Conservation (phyloP, 169 alveolate genomes). For the Plasmodium relictum region DNA sequence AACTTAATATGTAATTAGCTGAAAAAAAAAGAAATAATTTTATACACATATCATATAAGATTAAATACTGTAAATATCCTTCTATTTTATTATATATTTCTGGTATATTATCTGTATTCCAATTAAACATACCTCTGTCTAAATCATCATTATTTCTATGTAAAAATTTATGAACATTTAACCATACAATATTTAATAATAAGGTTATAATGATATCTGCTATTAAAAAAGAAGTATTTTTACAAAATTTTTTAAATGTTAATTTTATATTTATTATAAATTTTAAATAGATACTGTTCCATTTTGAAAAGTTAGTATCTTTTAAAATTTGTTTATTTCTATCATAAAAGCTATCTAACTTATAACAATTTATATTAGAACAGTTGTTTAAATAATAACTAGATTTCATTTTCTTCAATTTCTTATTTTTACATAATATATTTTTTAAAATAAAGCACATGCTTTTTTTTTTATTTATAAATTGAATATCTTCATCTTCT, state of each 20-base stretch:
- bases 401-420: background rate
- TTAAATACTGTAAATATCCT: constrained; percentile 66
- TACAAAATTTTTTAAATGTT: constrained; percentile 41
- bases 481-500: constrained; percentile 14
- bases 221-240: constrained; percentile 61
- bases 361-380: constrained; percentile 26
- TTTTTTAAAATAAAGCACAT: constrained; percentile 17
- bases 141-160: constrained; percentile 21
- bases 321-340: constrained; percentile 48
- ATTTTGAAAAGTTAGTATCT: constrained; percentile 19
- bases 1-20: constrained; percentile 55
- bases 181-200: constrained; percentile 31
- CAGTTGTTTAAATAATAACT: constrained; percentile 17
- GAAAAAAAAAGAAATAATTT: constrained; percentile 47
- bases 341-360: constrained; percentile 53
- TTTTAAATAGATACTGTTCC: constrained; percentile 40
- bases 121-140: constrained; percentile 73
- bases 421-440: constrained; percentile 1
- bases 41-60: constrained; percentile 58
- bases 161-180: constrained; percentile 30
- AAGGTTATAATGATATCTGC: constrained; percentile 58
- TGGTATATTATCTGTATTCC: constrained; percentile 62
- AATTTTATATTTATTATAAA: constrained; percentile 39
- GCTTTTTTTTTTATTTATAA: constrained; percentile 14
- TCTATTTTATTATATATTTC: constrained; percentile 34